Percentiles rank a stretch among this genome's conserved stretches.
Evolutionary conservation across 441 rosid species (phyloP).

Genomic region (Kokia cookei): DNA sequence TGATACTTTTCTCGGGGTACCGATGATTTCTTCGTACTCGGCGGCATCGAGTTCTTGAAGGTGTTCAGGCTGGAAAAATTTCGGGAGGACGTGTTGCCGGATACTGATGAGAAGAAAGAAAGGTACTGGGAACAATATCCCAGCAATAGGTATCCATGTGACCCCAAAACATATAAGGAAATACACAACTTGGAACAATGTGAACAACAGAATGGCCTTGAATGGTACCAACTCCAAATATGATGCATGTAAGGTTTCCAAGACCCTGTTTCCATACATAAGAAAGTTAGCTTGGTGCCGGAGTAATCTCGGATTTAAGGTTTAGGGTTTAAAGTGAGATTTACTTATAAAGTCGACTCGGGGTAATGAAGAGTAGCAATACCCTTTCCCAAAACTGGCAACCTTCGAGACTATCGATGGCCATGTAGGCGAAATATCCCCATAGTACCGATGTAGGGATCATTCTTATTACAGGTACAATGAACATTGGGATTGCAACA

Average conservation of each 20-base stretch:
- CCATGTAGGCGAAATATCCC: slow-evolving; percentile 94
- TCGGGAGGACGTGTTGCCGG: slow-evolving; percentile 61
- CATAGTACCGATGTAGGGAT: slow-evolving; percentile 86
- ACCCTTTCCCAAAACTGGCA: slow-evolving; percentile 88
- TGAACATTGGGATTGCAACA: slow-evolving; percentile 47
- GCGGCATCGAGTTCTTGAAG: slow-evolving; percentile 78
- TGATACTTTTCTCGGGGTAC: slow-evolving; percentile 39
- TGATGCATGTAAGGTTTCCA: slow-evolving; percentile 74
- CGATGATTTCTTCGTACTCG: slow-evolving; percentile 69
- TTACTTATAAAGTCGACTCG: slow-evolving; percentile 72
- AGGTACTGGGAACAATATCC: slow-evolving; percentile 69
- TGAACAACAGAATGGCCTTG: slow-evolving; percentile 52
- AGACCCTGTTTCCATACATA: slow-evolving; percentile 37
- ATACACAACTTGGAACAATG: slow-evolving; percentile 64
- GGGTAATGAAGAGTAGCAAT: slow-evolving; percentile 60
- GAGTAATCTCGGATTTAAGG: no score
- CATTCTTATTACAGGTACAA: slow-evolving; percentile 56
- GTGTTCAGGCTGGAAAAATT: slow-evolving; percentile 47
- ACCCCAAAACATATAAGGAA: slow-evolving; percentile 64
- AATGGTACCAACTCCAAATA: slow-evolving; percentile 72
- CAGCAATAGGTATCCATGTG: slow-evolving; percentile 86
- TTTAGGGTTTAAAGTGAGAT: not conserved
- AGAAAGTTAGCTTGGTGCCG: not conserved
- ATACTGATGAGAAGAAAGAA: slow-evolving; percentile 62
- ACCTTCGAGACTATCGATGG: slow-evolving; percentile 88